Conservation (phyloP, 208 protist genomes). For the Crithidia bombi region DNA sequence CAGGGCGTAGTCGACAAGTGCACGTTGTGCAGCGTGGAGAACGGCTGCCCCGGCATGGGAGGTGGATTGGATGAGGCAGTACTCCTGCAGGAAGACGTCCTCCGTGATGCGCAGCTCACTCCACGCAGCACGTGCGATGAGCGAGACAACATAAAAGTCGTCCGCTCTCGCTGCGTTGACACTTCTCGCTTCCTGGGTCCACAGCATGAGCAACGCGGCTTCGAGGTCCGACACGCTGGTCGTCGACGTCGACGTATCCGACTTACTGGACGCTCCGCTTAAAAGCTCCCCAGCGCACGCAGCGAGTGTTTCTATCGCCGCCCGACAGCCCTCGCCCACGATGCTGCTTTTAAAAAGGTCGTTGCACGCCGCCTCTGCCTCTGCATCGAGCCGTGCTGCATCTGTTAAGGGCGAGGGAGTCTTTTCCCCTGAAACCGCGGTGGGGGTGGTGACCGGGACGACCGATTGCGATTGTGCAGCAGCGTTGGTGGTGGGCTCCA, state of each 20-base stretch:
- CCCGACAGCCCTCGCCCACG: background rate
- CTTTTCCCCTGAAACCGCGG: background rate
- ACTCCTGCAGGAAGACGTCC: slow-evolving; percentile 28
- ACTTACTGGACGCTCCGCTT: background rate
- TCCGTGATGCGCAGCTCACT: slow-evolving; percentile 35
- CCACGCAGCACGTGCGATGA: slow-evolving; percentile 32
- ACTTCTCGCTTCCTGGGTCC: background rate
- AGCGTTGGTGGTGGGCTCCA: slow-evolving; percentile 1
- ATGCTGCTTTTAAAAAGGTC: background rate
- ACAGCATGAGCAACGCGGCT: slow-evolving; percentile 4
- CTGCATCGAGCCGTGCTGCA: background rate
- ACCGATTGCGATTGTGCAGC: background rate
- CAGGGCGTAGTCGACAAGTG: slow-evolving; percentile 12
- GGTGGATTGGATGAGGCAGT: slow-evolving; percentile 5
- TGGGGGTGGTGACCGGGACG: background rate
- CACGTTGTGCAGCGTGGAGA: slow-evolving; percentile 14
- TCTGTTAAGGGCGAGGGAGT: background rate
- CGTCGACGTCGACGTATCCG: background rate
- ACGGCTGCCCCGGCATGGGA: background rate
- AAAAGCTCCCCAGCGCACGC: slow-evolving; percentile 25
- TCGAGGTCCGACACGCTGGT: slow-evolving; percentile 10
- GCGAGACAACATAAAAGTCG: slow-evolving; percentile 10
- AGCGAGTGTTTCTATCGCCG: slow-evolving; percentile 12
- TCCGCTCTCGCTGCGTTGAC: background rate
- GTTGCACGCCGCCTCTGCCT: background rate